Conservation (phyloP, 2,329 filamentous ascomycete species). For the Cytospora schulzeri region DNA sequence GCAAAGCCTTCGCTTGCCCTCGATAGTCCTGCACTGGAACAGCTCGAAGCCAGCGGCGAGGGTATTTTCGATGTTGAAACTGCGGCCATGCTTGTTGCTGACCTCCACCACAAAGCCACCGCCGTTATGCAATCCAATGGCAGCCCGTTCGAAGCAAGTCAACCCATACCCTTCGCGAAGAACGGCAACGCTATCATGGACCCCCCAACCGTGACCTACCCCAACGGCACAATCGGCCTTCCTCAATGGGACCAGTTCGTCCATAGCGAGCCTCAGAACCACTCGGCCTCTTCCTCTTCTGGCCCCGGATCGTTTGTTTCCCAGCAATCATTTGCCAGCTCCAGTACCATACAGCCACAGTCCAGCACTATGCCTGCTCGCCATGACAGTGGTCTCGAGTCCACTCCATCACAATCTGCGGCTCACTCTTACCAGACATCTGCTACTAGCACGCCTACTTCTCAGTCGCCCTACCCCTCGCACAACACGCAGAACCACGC, state of each 20-base stretch:
- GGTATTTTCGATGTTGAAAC: slow-evolving; percentile 94
- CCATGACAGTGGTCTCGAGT: slow-evolving; percentile 64
- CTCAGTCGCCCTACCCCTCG: slow-evolving; percentile 71
- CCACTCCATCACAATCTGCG: slow-evolving; percentile 60
- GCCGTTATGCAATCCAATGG: slow-evolving; percentile 63
- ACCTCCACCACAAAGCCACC: slow-evolving; percentile 94
- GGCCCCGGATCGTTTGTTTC: slow-evolving; percentile 68
- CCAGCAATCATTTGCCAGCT: slow-evolving; percentile 63
- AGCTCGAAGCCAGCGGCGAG: slow-evolving; percentile 89
- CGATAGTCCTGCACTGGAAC: slow-evolving; percentile 84
- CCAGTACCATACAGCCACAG: slow-evolving; percentile 59
- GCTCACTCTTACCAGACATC: slow-evolving; percentile 71
- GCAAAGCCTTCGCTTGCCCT: slow-evolving; percentile 79
- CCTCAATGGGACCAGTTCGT: slow-evolving; percentile 92
- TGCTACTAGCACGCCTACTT: slow-evolving; percentile 69
- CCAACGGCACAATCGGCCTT: slow-evolving; percentile 76
- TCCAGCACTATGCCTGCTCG: slow-evolving; percentile 39
- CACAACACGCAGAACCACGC: slow-evolving; percentile 70
- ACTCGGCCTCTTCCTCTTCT: slow-evolving; percentile 72
- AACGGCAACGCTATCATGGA: slow-evolving; percentile 74
- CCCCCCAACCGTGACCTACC: slow-evolving; percentile 69
- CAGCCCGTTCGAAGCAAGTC: slow-evolving; percentile 57
- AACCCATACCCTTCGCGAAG: slow-evolving; percentile 72
- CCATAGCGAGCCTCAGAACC: slow-evolving; percentile 73
- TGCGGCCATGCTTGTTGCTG: slow-evolving; percentile 97